Evolutionary conservation across 305 asterid genomes (phyloP), one percentile per base, ranked within the genome.

Genomic region (Solanum hybrid): DNA sequence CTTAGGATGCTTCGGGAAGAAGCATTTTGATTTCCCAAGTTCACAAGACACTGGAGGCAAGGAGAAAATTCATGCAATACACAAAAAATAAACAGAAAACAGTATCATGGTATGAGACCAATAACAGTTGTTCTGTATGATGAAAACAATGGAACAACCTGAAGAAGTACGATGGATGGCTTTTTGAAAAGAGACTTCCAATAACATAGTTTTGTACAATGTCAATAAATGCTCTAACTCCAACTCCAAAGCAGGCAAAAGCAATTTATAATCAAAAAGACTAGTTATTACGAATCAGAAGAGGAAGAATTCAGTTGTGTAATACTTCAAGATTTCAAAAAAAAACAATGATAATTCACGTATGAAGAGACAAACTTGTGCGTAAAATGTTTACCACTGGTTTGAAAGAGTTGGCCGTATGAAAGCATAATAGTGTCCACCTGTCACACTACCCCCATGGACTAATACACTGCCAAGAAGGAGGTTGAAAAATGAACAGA

Each of bases 341-440:
- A 10, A 79, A 69, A 35, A 35, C 31, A 35, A 36, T 22, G 31
- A 79, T 36, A 79, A 79, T 36, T 79, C 56, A 36, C 40, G 56
- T 79, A 79, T 36, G 51, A 79, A 79, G n/a, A 38, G 64, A 79
- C 34, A 37, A 79, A 37, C n/a, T 38, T 32, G 13, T 79, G n/a
- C 34, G 3, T 12, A n/a, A 79, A 79, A 38, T 79, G 35, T 38
- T n/a, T 94, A 96, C 99, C 99, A 97, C 82, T 93, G 98, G 89
- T 95, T 97, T 86, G 98, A 91, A 77, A 97, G 96, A 7, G 98
- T 95, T 29, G 99, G 99, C 92, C 98, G 94, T 94, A 96, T 96
- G 94, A 91, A 97, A 88, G 98, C 99, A 94, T 95, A 95, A 90
- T 97, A 97, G 89, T 97, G 99, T 89, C 99, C 99, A 38, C 99